Evolutionary conservation across 2,329 filamentous ascomycete species (phyloP), one percentile per base, ranked within the genome.

Genomic region (Aspergillus brunneoviolaceus): DNA sequence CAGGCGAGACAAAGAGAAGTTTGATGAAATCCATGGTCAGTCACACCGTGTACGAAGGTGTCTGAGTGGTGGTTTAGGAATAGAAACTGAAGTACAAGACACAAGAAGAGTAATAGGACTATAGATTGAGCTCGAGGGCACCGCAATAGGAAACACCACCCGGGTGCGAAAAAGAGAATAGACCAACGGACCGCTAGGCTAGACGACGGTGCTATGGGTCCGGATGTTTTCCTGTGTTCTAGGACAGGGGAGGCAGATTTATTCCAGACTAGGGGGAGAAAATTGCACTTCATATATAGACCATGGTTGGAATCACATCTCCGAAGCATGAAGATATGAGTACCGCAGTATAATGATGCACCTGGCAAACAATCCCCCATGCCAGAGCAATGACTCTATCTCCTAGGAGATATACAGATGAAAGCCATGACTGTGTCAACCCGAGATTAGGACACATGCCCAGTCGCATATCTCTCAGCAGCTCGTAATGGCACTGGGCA

Each of bases 1-100:
- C 85, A 47, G 92, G 91, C 33, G 85, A 82, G 49, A 61, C 55
- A 52, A 71, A 67, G n/a, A 76, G 66, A 31, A 63, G 51, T 49
- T 69, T 74, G 49, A 74, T 55, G 47, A 69, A 67, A 12, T 53
- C 61, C 57, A 67, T 67, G 51, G 59, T 65, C 67, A 29, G 21
- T n/a, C 14, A 53, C n/a, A 53, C 6, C n/a, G 19, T n/a, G n/a
- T 53, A 16, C 6, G 35, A 5, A 42, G 45, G 45, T 14, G 23
- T 55, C 16, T 21, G 19, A 23, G 16, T 55, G 42, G 27, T 55
- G 42, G n/a, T 48, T 42, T 45, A 53, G 21, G 23, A 31, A 11
- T 5, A 33, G 27, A 14, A 49, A 14, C 4, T 16, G 29, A 55
- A 27, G 42, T 55, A 47, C 45, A 48, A 42, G n/a, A 49, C 27